Conservation (phyloP, 2,329 filamentous ascomycete genomes). For the Trichoderma cornu-damae region DNA sequence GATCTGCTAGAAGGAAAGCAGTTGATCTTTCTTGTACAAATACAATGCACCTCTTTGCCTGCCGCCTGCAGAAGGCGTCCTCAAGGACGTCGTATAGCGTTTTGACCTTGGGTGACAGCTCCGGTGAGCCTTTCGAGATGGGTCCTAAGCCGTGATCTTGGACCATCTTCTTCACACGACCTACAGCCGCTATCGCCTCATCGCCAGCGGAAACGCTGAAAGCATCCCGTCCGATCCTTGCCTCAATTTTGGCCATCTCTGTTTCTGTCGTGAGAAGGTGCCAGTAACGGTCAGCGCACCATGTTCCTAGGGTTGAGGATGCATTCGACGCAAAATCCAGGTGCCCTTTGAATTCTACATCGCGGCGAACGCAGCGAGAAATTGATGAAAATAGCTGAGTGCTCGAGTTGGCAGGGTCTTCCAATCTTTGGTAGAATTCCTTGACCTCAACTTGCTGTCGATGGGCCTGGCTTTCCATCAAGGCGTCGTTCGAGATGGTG, state of each 20-base stretch:
- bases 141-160: slow-evolving; percentile 43
- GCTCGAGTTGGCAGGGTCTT: slow-evolving; percentile 42
- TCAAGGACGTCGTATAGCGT: slow-evolving; percentile 56
- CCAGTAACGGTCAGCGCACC: slow-evolving; percentile 84
- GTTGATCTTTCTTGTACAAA: slow-evolving; percentile 79
- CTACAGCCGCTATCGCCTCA: slow-evolving; percentile 50
- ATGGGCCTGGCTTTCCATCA: slow-evolving; percentile 24
- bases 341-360: slow-evolving; percentile 47
- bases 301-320: slow-evolving; percentile 65
- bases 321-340: slow-evolving; percentile 57
- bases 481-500: slow-evolving; percentile 51
- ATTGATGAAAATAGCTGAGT: slow-evolving; percentile 62
- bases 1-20: slow-evolving; percentile 63
- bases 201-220: slow-evolving; percentile 33
- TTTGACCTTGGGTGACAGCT: slow-evolving; percentile 68
- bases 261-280: slow-evolving; percentile 60
- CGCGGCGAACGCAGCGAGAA: slow-evolving; percentile 37
- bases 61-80: slow-evolving; percentile 59
- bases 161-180: slow-evolving; percentile 53
- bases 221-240: slow-evolving; percentile 43
- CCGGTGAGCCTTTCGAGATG: slow-evolving; percentile 23
- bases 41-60: slow-evolving; percentile 62
- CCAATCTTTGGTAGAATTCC: slow-evolving; percentile 42
- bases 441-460: slow-evolving; percentile 47
- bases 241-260: slow-evolving; percentile 56